These are phyloP conservation scores for Arabidopsis hybrid DNA, from an alignment of 441 rosid species.

Conservation along the genomic window DNA sequence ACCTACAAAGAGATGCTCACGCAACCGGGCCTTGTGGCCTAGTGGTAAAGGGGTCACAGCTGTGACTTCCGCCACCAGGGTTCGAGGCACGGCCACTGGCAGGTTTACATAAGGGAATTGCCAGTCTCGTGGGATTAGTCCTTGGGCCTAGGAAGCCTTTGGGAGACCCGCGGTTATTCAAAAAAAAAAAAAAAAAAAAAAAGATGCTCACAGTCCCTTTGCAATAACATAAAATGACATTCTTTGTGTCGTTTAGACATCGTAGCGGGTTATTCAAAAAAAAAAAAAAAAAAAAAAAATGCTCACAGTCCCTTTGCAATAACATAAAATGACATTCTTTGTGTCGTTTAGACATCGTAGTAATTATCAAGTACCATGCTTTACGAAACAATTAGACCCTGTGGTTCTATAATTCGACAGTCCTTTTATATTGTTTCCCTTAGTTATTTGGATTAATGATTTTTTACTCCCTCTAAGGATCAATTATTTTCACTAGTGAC, in stretches of 20 bases:
- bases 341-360: slow-evolving; percentile 1
- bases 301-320: background rate
- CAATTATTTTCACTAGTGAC: no score
- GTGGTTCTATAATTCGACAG: slow-evolving; percentile 1
- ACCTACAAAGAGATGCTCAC: background rate
- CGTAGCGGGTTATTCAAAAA: no score
- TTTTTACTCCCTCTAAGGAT: background rate
- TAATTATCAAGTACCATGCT: slow-evolving; percentile 2
- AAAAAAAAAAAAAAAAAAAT: no score
- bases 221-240: background rate
- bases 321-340: background rate
- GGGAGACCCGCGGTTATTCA: no score
- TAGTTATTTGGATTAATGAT: slow-evolving; percentile 4
- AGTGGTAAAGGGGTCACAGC: no score
- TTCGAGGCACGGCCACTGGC: no score
- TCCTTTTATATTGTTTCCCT: background rate
- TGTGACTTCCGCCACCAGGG: no score
- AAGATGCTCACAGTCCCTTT: background rate
- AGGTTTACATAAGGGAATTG: no score
- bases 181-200: no score
- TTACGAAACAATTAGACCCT: slow-evolving; percentile 2
- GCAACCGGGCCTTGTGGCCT: no score
- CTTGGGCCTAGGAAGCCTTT: no score
- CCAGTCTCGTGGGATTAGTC: no score
- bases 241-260: background rate